These are phyloP conservation scores for Trypanosoma vivax DNA, from an alignment of 208 protist species.

Conservation along the genomic window DNA sequence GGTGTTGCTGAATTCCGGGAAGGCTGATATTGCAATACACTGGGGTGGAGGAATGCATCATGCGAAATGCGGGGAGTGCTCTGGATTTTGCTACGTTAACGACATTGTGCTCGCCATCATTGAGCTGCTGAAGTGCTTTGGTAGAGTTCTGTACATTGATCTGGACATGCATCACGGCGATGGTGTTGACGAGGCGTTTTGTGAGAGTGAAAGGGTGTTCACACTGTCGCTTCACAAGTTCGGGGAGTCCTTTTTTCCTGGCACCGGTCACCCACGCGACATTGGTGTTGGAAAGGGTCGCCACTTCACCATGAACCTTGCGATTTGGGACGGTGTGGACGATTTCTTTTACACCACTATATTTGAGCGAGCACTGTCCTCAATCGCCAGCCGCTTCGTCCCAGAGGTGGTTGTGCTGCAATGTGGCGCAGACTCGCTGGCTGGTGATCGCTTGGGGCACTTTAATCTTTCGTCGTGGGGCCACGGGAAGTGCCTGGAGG, in stretches of 20 bases:
- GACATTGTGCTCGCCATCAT: conserved; percentile 99
- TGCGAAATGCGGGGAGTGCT: conserved; percentile 95
- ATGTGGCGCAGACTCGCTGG: conserved; percentile 98
- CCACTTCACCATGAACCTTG: conserved; percentile 86
- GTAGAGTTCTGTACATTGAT: conserved; percentile 99
- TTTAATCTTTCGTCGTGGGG: conserved; percentile 91
- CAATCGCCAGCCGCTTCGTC: conserved; percentile 42
- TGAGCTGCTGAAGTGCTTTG: conserved; percentile 97
- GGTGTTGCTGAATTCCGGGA: conserved; percentile 74
- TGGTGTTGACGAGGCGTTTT: conserved; percentile 99
- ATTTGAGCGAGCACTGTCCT: conserved; percentile 64
- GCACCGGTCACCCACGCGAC: conserved; percentile 91
- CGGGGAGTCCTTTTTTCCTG: conserved; percentile 97
- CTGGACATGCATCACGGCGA: conserved; percentile 99
- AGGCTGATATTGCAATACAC: conserved; percentile 94
- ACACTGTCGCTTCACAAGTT: conserved; percentile 99
- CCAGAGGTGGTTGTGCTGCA: conserved; percentile 98
- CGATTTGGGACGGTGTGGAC: conserved; percentile 85
- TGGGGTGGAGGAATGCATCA: conserved; percentile 99
- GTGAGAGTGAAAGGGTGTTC: conserved; percentile 98
- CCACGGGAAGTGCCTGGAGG: conserved; percentile 93
- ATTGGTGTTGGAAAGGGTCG: conserved; percentile 71
- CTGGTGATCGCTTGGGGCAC: conserved; percentile 94
- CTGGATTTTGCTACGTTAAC: conserved; percentile 99
- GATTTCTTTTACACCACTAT: conserved; percentile 85